Evolutionary conservation across 257 asterid genomes (phyloP), one percentile per base, ranked within the genome.

Genomic region (Fraxinus anomala): DNA sequence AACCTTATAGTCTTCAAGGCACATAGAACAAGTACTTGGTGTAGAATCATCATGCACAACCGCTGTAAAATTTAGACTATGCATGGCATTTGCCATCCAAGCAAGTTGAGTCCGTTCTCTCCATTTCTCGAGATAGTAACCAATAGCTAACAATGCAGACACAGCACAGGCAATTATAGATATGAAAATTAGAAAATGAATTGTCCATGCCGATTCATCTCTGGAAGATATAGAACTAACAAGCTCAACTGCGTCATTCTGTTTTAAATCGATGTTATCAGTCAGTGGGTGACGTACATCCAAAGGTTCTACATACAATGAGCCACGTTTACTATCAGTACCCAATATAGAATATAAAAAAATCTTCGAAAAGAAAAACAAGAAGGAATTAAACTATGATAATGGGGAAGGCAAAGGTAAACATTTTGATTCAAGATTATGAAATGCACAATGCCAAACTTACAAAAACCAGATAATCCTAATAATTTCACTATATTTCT

Each of bases 1-100:
- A 40, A 81, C 83, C 30, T 51, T 81, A 70, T 87, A 87, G 49
- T 87, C 90, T 81, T 85, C 89, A 47, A 87, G 86, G 79, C 90
- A 87, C 61, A 87, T 85, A 33, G 87, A 84, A 83, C 90, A 87
- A 26, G 89, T 85, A 26, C 76, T 49, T 31, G 89, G 83, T 34
- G 89, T 85, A 78, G 87, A 82, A 40, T 10, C 49, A 40, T 40
- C 16, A 37, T 37, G 42, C 42, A 37, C 10, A 11, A 10, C 49
- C 49, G 3, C 49, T 40, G 49, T 10, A 40, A 40, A 40, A 1
- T 40, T 40, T 40, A 11, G 14, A 40, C 49, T 40, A 10, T 13
- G 49, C 49, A 40, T 0, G 49, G 9, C 21, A 51, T 68, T 87
- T 87, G 78, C 85, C 87, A 82, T 87, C 89, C 16, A 78, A 79